Percentiles rank a stretch among this genome's conserved stretches.
phyloP scores from a whole-genome alignment of 169 alveolate genomes.

The Eimeria praecox region DNA sequence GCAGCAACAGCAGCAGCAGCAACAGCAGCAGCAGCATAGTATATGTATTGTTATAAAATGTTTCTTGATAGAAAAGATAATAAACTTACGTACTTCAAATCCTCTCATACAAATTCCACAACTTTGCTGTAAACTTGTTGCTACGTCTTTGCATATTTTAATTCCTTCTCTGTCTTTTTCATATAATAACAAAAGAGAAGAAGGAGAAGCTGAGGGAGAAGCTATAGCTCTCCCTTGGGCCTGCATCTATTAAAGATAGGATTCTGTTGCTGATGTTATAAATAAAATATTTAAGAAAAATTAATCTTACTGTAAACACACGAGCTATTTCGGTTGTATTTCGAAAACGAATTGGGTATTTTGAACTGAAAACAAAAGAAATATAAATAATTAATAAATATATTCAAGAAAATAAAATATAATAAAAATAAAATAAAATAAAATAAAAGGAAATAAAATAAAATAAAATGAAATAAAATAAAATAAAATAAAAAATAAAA shows the following conservation, averaged over 20 bases:
- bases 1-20: not conserved
- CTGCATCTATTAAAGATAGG: not conserved
- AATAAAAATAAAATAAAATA: not conserved
- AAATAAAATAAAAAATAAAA: not conserved
- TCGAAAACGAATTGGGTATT: not conserved
- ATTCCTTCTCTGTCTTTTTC: slow-evolving; percentile 1
- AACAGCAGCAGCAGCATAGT: not conserved
- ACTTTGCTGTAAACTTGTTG: not conserved
- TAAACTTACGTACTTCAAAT: not conserved
- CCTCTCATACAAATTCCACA: not conserved
- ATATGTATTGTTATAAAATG: no score
- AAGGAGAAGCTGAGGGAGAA: not conserved
- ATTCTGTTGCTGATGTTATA: not conserved
- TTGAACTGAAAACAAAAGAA: not conserved
- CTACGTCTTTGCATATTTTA: slow-evolving; percentile 28
- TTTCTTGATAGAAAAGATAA: not conserved
- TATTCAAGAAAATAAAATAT: no score
- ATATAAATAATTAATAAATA: no score
- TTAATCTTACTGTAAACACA: slow-evolving; percentile 2
- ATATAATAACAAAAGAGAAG: not conserved
- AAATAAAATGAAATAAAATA: not conserved
- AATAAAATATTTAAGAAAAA: not conserved
- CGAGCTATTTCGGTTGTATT: slow-evolving; percentile 6
- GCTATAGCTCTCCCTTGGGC: slow-evolving; percentile 27
- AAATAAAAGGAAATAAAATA: not conserved